These are phyloP conservation scores for Mortierella sp. DNA, from an alignment of 371 early-diverging fungal species.

Conservation along the genomic window DNA sequence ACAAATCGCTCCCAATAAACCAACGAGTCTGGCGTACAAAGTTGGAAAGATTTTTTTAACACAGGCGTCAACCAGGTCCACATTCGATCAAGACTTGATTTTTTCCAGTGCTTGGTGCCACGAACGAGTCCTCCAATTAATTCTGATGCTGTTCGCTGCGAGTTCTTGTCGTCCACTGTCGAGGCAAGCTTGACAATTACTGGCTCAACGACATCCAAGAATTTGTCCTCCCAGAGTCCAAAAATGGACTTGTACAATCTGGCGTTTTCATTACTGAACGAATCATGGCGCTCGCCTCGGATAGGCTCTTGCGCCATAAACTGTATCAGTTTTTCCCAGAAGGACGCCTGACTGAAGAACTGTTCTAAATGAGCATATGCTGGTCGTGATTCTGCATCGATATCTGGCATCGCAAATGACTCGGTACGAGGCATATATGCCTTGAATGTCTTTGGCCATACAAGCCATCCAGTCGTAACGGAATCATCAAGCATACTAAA, in stretches of 20 bases:
- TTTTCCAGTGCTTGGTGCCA: conserved; percentile 88
- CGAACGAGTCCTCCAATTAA: conserved; percentile 84
- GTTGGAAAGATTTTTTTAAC: conserved; percentile 65
- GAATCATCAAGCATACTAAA: conserved; percentile 67
- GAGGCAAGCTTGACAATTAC: conserved; percentile 63
- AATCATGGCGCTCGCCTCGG: conserved; percentile 69
- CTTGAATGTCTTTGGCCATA: conserved; percentile 74
- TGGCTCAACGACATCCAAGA: conserved; percentile 66
- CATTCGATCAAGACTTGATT: conserved; percentile 56
- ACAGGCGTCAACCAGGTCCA: conserved; percentile 77
- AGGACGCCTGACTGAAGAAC: conserved; percentile 61
- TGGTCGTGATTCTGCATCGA: conserved; percentile 63
- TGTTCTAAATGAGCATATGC: conserved; percentile 67
- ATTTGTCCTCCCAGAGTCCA: conserved; percentile 72
- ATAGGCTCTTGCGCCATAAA: conserved; percentile 75
- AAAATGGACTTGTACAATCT: conserved; percentile 77
- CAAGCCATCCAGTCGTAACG: conserved; percentile 78
- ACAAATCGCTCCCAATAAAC: conserved; percentile 83
- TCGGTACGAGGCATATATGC: conserved; percentile 64
- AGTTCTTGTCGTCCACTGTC: conserved; percentile 72
- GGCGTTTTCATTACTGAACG: conserved; percentile 69
- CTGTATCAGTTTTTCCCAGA: conserved; percentile 69
- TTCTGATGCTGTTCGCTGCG: conserved; percentile 87
- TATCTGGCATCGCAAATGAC: conserved; percentile 41
- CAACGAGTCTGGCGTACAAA: conserved; percentile 74